Percentiles rank a stretch among this genome's conserved stretches.
These are phyloP conservation scores for Kodamaea alishanica DNA, from an alignment of 1,139 yeast species.

Conservation along the genomic window DNA sequence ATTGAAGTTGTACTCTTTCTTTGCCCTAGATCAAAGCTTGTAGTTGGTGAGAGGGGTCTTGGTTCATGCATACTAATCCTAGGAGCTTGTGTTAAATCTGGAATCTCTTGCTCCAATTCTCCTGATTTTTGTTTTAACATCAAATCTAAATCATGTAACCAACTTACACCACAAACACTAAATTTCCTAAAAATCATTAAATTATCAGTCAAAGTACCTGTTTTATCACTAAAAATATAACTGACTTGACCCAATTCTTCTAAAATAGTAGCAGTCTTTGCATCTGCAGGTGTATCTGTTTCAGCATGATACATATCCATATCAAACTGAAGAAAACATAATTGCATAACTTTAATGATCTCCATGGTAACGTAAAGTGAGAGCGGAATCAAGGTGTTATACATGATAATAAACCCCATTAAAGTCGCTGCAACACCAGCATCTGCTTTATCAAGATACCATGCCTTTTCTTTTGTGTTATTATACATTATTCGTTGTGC, in stretches of 20 bases:
- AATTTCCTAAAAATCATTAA: slow-evolving; percentile 82
- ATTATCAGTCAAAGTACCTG: slow-evolving; percentile 94
- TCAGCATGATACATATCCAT: slow-evolving; percentile 89
- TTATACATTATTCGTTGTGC: slow-evolving; percentile 60
- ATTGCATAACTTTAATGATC: slow-evolving; percentile 83
- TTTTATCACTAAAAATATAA: slow-evolving; percentile 91
- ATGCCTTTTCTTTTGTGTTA: slow-evolving; percentile 45
- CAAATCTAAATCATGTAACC: slow-evolving; percentile 76
- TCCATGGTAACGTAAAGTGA: slow-evolving; percentile 97
- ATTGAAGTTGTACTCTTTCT: slow-evolving; percentile 33
- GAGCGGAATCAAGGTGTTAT: slow-evolving; percentile 89
- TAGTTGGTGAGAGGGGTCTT: background rate
- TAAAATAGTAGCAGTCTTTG: slow-evolving; percentile 89
- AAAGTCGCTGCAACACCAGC: slow-evolving; percentile 89
- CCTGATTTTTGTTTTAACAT: slow-evolving; percentile 20
- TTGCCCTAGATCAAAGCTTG: slow-evolving; percentile 7
- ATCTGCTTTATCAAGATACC: slow-evolving; percentile 74
- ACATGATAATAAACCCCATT: slow-evolving; percentile 97
- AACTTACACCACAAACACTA: slow-evolving; percentile 81
- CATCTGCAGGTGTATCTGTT: slow-evolving; percentile 88
- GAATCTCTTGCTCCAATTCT: slow-evolving; percentile 3
- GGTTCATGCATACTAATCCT: slow-evolving; percentile 3
- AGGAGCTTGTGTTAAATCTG: slow-evolving; percentile 1
- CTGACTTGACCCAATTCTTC: slow-evolving; percentile 98
- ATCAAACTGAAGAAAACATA: slow-evolving; percentile 78